Evolutionary conservation across 2,329 filamentous ascomycete species (phyloP).

Genomic region (Helicocarpus griseus): DNA sequence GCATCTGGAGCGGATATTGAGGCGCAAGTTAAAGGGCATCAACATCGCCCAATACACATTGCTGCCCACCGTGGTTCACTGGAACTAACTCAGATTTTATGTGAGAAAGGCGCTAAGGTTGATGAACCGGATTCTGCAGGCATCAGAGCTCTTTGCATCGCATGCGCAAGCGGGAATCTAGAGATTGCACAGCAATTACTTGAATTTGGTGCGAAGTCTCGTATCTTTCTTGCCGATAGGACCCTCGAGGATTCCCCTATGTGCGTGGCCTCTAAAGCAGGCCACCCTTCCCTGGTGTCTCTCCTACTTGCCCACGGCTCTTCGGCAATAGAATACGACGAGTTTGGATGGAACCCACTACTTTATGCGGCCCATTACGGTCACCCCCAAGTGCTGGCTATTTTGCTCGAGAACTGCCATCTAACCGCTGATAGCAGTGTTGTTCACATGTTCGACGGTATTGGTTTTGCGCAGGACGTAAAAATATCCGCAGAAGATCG

Average conservation of each 20-base stretch:
- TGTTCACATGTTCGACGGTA: constrained; percentile 4
- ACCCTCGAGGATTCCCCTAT: constrained; percentile 29
- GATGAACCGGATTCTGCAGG: constrained; percentile 22
- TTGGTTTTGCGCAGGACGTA: constrained; percentile 19
- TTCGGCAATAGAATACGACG: constrained; percentile 25
- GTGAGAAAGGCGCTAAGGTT: constrained; percentile 20
- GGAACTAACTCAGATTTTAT: constrained; percentile 23
- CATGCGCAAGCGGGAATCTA: constrained; percentile 24
- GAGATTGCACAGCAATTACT: constrained; percentile 26
- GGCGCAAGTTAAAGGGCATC: constrained; percentile 18
- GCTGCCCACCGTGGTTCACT: constrained; percentile 22
- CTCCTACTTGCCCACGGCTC: constrained; percentile 26
- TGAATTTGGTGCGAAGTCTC: constrained; percentile 22
- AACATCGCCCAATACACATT: constrained; percentile 26
- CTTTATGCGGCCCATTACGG: constrained; percentile 30
- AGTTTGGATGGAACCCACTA: constrained; percentile 28
- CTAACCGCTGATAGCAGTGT: constrained; percentile 10
- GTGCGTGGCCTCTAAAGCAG: constrained; percentile 27
- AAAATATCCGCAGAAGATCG: constrained; percentile 15
- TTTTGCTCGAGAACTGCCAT: constrained; percentile 21
- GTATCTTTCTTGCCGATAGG: constrained; percentile 16
- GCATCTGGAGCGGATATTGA: constrained; percentile 26
- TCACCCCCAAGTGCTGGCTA: constrained; percentile 24
- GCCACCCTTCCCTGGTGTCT: constrained; percentile 23
- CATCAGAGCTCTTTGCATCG: constrained; percentile 28